A percentile compares a stretch with the other conserved stretches of the same genome.
Evolutionary conservation across 768 basidiomycete species (phyloP).

Genomic region (Tulasnella sp.): DNA sequence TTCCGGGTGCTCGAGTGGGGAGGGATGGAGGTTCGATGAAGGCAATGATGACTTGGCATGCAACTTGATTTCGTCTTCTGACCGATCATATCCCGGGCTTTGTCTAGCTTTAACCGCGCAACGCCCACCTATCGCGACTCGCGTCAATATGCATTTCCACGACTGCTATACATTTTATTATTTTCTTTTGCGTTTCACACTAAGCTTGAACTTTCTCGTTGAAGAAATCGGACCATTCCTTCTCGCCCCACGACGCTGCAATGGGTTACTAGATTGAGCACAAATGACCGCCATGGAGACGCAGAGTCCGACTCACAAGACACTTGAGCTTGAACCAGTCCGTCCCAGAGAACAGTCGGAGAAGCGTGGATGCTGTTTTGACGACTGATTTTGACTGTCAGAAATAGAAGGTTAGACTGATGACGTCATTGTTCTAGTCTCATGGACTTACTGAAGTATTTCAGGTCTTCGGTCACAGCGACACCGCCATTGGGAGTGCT

Average conservation of each 20-base stretch:
- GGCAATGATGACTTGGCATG: background rate
- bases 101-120: too few relatives aligned
- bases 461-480: constrained; percentile 75
- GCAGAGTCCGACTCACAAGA: background rate
- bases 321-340: constrained; percentile 3
- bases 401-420: background rate
- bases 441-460: constrained; percentile 62
- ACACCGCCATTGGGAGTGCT: constrained; percentile 63
- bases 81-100: too few relatives aligned
- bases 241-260: constrained; percentile 69
- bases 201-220: constrained; percentile 33
- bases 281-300: background rate
- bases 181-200: too few relatives aligned
- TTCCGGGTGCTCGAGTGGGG: constrained; percentile 39
- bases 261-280: constrained; percentile 41
- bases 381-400: constrained; percentile 73
- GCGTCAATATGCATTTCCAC: too few relatives aligned
- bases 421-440: background rate
- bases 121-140: too few relatives aligned
- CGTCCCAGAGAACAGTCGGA: constrained; percentile 70
- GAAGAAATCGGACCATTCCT: constrained; percentile 73
- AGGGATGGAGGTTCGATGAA: constrained; percentile 30
- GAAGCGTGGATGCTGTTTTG: constrained; percentile 92
- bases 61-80: too few relatives aligned
- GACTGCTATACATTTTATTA: too few relatives aligned